These are phyloP conservation scores for Taphrina flavorubra DNA, from an alignment of 1,139 yeast genomes.

Conservation along the genomic window DNA sequence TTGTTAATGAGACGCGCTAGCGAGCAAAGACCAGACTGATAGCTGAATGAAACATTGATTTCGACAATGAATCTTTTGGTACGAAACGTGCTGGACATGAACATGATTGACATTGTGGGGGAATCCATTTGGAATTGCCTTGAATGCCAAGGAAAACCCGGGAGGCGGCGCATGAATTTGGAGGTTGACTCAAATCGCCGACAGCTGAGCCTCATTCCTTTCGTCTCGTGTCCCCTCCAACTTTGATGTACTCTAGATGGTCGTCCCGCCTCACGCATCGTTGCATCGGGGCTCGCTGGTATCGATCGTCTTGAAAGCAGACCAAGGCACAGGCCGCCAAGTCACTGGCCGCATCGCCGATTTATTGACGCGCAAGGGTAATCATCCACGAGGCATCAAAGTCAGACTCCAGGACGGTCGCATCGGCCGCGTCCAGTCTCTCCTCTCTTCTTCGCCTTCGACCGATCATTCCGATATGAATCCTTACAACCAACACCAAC, in stretches of 20 bases:
- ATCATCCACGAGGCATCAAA: constrained; percentile 37
- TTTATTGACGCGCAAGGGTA: constrained; percentile 27
- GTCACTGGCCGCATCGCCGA: constrained; percentile 25
- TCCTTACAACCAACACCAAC: no score
- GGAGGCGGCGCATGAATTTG: background rate
- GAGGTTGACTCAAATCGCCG: constrained; percentile 3
- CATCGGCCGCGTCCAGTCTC: constrained; percentile 36
- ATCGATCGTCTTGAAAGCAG: constrained; percentile 27
- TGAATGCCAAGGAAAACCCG: background rate
- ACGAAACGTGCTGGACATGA: no score
- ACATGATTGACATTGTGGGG: background rate
- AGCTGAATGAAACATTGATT: background rate
- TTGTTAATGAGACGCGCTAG: constrained; percentile 3
- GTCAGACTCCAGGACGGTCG: constrained; percentile 34
- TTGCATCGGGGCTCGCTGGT: constrained; percentile 26
- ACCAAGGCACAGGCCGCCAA: constrained; percentile 35
- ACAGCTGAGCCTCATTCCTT: background rate
- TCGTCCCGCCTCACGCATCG: constrained; percentile 20
- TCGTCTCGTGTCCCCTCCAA: background rate
- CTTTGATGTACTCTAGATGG: background rate
- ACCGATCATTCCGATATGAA: no score
- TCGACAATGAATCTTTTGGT: no score
- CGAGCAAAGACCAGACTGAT: background rate
- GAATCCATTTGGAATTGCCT: background rate
- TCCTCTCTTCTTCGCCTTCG: background rate